phyloP scores from a whole-genome alignment of 495 filamentous ascomycete species.

The Zalerion maritima region DNA sequence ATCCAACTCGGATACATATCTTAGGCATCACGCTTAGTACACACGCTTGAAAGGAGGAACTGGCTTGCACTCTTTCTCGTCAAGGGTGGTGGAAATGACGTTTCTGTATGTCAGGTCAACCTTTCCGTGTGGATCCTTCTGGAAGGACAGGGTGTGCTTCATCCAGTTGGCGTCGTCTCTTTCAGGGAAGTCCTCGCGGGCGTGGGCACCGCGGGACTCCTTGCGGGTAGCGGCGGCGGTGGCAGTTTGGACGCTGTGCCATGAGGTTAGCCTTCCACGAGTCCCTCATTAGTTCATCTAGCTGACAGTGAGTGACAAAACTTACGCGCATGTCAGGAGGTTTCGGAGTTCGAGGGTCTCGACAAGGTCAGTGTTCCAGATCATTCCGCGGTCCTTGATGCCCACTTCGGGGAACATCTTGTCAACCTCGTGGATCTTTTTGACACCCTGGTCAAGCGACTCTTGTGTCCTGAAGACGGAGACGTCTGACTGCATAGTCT shows the following conservation, averaged over 20 bases:
- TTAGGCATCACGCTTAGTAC: slow-evolving; percentile 47
- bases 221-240: slow-evolving; percentile 71
- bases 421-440: slow-evolving; percentile 68
- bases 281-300: background rate
- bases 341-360: slow-evolving; percentile 92
- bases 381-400: slow-evolving; percentile 97
- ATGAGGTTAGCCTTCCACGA: slow-evolving; percentile 12
- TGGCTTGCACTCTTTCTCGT: slow-evolving; percentile 78
- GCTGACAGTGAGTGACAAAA: slow-evolving; percentile 10
- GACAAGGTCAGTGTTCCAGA: slow-evolving; percentile 96
- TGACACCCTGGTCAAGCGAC: slow-evolving; percentile 69
- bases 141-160: slow-evolving; percentile 94
- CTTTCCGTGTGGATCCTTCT: slow-evolving; percentile 73
- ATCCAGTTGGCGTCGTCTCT: slow-evolving; percentile 93
- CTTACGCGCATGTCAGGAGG: slow-evolving; percentile 84
- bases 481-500: slow-evolving; percentile 94
- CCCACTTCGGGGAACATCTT: slow-evolving; percentile 63
- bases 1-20: no score
- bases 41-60: slow-evolving; percentile 80
- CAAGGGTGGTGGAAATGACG: slow-evolving; percentile 64
- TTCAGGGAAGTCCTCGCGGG: slow-evolving; percentile 87
- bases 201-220: slow-evolving; percentile 90
- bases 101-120: slow-evolving; percentile 64
- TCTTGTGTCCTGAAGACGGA: slow-evolving; percentile 95
- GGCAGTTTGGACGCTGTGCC: slow-evolving; percentile 62